Evolutionary conservation across 2,329 filamentous ascomycete genomes (phyloP).

Genomic region (Aspergillus aculeatus): DNA sequence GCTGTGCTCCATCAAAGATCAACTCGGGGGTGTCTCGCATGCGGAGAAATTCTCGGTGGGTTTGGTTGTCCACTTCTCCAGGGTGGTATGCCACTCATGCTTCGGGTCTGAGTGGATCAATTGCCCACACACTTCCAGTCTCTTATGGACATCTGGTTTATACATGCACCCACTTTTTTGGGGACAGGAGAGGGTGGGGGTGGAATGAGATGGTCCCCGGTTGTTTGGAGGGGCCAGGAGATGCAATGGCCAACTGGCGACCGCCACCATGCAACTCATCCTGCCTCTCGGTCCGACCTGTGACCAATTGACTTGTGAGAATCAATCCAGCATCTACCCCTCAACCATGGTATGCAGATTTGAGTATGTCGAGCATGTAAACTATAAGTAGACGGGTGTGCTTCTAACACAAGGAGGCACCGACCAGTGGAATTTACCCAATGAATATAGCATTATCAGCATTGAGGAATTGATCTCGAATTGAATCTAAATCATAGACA

Average conservation of each 20-base stretch:
- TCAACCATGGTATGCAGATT: no score
- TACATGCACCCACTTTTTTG: background rate
- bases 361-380: no score
- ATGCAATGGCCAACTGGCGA: background rate
- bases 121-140: background rate
- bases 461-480: no score
- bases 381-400: no score
- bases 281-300: no score
- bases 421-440: no score
- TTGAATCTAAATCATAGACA: no score
- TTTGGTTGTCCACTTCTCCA: background rate
- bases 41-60: slow-evolving; percentile 10
- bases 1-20: background rate
- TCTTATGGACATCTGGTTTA: no score
- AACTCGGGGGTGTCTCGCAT: background rate
- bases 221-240: background rate
- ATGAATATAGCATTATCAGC: no score
- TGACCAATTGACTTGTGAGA: no score
- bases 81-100: slow-evolving; percentile 1
- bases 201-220: background rate
- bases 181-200: background rate
- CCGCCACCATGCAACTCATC: background rate
- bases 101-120: background rate
- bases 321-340: no score
- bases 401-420: no score